Conservation (phyloP, 768 basidiomycete species). For the Podaxis rugospora region DNA sequence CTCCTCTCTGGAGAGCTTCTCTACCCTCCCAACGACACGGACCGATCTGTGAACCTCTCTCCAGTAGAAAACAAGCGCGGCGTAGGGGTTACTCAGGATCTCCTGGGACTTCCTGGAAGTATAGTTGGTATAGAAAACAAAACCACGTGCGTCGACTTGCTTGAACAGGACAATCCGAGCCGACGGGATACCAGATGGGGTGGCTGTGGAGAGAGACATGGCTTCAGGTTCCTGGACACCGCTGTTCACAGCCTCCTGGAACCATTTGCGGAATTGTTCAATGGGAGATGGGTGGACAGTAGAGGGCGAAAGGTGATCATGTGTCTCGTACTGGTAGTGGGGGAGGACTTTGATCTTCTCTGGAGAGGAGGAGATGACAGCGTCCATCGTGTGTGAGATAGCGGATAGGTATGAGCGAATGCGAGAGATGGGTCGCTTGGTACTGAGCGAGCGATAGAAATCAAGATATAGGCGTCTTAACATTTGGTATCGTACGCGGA, state of each 20-base stretch:
- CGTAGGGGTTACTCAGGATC: slow-evolving; percentile 70
- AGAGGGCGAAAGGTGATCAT: slow-evolving; percentile 59
- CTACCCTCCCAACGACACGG: slow-evolving; percentile 80
- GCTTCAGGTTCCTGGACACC: slow-evolving; percentile 84
- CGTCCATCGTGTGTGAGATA: slow-evolving; percentile 26
- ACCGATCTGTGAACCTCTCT: slow-evolving; percentile 76
- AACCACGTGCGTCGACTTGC: slow-evolving; percentile 82
- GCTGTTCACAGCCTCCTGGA: slow-evolving; percentile 54
- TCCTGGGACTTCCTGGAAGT: slow-evolving; percentile 88
- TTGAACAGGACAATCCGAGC: slow-evolving; percentile 90
- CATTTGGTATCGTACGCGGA: not conserved
- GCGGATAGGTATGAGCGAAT: not conserved
- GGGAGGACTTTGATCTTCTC: slow-evolving; percentile 64
- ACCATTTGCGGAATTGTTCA: slow-evolving; percentile 85
- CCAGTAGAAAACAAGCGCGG: slow-evolving; percentile 91
- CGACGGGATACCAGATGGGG: slow-evolving; percentile 72
- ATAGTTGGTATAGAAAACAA: slow-evolving; percentile 98
- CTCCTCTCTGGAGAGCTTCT: slow-evolving; percentile 69
- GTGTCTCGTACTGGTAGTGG: slow-evolving; percentile 71
- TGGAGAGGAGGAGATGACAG: slow-evolving; percentile 38
- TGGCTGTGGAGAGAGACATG: slow-evolving; percentile 76
- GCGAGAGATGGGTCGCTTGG: not conserved
- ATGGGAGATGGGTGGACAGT: slow-evolving; percentile 66
- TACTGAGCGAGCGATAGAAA: not conserved
- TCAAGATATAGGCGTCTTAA: not conserved